Base-by-base conservation (phyloP, 371 early-diverging fungal genomes). In the Lichtheimia ramosa region DNA sequence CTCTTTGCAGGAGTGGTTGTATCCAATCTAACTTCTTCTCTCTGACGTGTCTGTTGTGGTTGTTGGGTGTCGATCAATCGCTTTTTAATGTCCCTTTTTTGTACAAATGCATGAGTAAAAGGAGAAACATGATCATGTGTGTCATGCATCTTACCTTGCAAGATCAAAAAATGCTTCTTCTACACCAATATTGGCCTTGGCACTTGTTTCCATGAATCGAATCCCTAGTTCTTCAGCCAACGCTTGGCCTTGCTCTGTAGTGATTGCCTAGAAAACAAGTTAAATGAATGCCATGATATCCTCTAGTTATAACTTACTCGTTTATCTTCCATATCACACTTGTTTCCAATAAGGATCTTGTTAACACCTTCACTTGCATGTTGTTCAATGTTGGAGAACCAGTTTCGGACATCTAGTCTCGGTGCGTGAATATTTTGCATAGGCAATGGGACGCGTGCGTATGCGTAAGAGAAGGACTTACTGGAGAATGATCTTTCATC, bases 311-410 rank as follows among this genome's bases (percentile, higher is more conserved):
- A 52, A 54, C 84, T 85, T 61, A 87, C 91, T 78, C 95, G 89
- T 74, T 95, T 93, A 50, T 89, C 92, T 59, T 82, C 88, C 77
- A 94, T 86, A 82, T 99, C 99, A 70, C 94, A 90, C 77, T 99
- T 99, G 88, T 99, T 99, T 56, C 99, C 99, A 70, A 99, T 93
- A 60, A 99, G 75, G 46, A 99, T 89, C 82, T 98, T 96, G 86
- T 98, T 95, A 55, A 98, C 97, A 41, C 94, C 95, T 76, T 96
- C 95, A 66, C 87, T 90, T 27, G 97, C 99, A 77, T 97, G 96
- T 63, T 96, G 94, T 70, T 96, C 95, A 66, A 99, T 96, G 75
- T 99, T 98, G 58, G 91, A 89, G 68, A 99, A 89, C 99, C 99
- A 99, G 69, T 95, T 95, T 75, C 95, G 88, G 52, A 99, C 92